phyloP scores from a whole-genome alignment of 805 yeast genomes.

The Cyberlindnera maclurae region DNA sequence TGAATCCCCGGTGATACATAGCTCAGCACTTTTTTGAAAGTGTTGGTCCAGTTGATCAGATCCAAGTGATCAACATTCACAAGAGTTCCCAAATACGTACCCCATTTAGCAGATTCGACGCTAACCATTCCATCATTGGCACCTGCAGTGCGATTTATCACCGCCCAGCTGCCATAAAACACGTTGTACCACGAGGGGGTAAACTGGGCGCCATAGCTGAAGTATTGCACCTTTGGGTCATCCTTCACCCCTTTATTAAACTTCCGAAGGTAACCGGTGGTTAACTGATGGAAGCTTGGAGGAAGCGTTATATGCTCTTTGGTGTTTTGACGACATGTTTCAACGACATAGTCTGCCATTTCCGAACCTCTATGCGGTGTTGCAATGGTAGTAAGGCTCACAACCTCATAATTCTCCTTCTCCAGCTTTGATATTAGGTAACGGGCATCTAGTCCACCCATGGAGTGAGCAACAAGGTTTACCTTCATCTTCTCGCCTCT shows the following conservation, averaged over 20 bases:
- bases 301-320: conserved; percentile 24
- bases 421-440: conserved; percentile 56
- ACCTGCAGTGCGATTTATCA: conserved; percentile 42
- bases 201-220: conserved; percentile 77
- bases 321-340: conserved; percentile 15
- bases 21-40: conserved; percentile 29
- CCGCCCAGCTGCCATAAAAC: conserved; percentile 57
- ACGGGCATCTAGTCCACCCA: conserved; percentile 90
- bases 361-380: conserved; percentile 89
- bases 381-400: conserved; percentile 73
- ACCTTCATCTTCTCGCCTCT: conserved; percentile 38
- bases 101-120: conserved; percentile 76
- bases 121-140: conserved; percentile 86
- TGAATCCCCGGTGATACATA: conserved; percentile 8
- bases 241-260: conserved; percentile 50
- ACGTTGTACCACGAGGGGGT: conserved; percentile 54
- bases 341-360: conserved; percentile 63
- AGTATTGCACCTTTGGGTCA: conserved; percentile 60
- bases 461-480: conserved; percentile 80
- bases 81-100: conserved; percentile 71
- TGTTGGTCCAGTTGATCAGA: conserved; percentile 74
- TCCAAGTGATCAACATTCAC: conserved; percentile 80
- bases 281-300: conserved; percentile 53
- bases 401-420: conserved; percentile 44
- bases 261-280: conserved; percentile 42